Base-by-base conservation (phyloP, 805 yeast species). In the Starmera pachycereana region DNA sequence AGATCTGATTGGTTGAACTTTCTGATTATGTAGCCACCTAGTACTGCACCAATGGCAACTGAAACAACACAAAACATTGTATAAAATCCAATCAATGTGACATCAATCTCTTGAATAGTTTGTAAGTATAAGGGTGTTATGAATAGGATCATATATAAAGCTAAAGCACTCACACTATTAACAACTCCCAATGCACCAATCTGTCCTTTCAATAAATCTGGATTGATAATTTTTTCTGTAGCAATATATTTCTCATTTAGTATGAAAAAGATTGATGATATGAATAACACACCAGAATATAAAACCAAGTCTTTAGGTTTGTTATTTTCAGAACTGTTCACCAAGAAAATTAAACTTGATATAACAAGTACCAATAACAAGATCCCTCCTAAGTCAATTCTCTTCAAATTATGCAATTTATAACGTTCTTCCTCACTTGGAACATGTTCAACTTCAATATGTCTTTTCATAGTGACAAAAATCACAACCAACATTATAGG, bases 321-420 rank as follows among this genome's bases (percentile, higher is more conserved):
- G 4, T 48, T 38, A 31, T 38, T 36, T 12, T 47, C 54, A 37
- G 43, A 40, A 6, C 59, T 46, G 6, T 65, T 58, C 25, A 66
- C 56, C 9, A 65, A 40, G 43, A 64, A 54, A 30, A 69, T 51
- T 27, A 62, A 45, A 12, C 63, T 54, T 4, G 64, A 53, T 27
- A 66, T 63, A 4, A 57, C 46, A 12, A 53, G 36, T 27, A 66
- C 60, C 10, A 66, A 46, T 3, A 61, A 48, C 4, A 61, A 42
- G 4, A 71, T 64, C 3, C 74, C 74, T 3, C 62, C 61, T 34
- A 66, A 47, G 48, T 68, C 74, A 29, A 69, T 60, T 41, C 61
- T 56, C 14, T 47, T 46, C 38, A 68, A 42, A 38, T 66, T 67
- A 25, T 52, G 53, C 37, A 46, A 50, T 2, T 60, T 50, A 40